phyloP scores from a whole-genome alignment of 1,139 yeast species.

The Blastobotrys raffinosifermentans region DNA sequence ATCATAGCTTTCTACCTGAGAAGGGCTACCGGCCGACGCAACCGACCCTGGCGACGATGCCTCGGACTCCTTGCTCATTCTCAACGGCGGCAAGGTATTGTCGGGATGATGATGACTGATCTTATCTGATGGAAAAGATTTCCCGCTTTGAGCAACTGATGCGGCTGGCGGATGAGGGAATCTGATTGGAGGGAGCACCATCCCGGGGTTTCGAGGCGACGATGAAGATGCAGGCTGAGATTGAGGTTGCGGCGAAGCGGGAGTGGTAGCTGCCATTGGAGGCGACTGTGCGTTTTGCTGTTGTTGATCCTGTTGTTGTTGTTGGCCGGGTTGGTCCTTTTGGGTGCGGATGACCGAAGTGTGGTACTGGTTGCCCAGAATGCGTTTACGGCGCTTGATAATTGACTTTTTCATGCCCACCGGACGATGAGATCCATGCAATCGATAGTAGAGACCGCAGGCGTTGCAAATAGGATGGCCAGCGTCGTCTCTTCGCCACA shows the following conservation, averaged over 20 bases:
- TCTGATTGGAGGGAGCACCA: slow-evolving; percentile 1
- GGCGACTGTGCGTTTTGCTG: slow-evolving; percentile 9
- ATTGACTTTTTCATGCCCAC: slow-evolving; percentile 65
- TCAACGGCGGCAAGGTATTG: slow-evolving; percentile 3
- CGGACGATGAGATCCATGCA: slow-evolving; percentile 78
- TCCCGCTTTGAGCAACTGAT: not conserved
- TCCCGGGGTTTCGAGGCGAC: slow-evolving; percentile 3
- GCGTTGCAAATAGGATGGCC: slow-evolving; percentile 87
- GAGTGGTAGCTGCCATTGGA: slow-evolving; percentile 1
- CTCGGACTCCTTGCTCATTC: slow-evolving; percentile 3
- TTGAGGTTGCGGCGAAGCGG: not conserved
- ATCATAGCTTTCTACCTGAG: slow-evolving; percentile 4
- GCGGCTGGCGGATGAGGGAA: not conserved
- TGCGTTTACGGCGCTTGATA: slow-evolving; percentile 66
- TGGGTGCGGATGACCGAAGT: not conserved
- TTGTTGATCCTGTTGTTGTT: slow-evolving; percentile 5
- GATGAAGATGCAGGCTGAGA: slow-evolving; percentile 8
- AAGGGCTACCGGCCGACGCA: slow-evolving; percentile 6
- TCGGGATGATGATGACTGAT: slow-evolving; percentile 1
- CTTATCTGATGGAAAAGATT: not conserved
- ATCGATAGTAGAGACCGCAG: slow-evolving; percentile 72
- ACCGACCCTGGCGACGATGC: slow-evolving; percentile 2
- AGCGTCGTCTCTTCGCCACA: slow-evolving; percentile 78
- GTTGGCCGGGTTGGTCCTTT: slow-evolving; percentile 1
- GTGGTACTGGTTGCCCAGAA: slow-evolving; percentile 10